Evolutionary conservation across 1,139 yeast genomes (phyloP).

Genomic region (Candida pseudocylindracea): DNA sequence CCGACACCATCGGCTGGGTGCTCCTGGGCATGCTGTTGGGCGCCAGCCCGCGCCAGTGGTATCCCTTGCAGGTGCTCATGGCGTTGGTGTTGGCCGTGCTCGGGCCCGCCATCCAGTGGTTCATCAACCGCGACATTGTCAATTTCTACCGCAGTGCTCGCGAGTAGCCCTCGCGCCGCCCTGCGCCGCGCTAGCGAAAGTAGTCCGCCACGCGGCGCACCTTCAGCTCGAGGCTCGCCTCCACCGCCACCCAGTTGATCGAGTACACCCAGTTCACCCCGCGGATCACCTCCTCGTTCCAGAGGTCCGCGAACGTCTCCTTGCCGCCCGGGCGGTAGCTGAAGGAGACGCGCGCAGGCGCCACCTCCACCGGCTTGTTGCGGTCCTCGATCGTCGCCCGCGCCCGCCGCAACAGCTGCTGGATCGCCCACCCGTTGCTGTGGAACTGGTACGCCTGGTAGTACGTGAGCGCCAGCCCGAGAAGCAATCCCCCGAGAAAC

Average conservation of each 20-base stretch:
- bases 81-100: slow-evolving; percentile 30
- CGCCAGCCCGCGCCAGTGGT: slow-evolving; percentile 38
- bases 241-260: slow-evolving; percentile 19
- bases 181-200: neutral
- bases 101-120: slow-evolving; percentile 37
- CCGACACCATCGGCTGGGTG: slow-evolving; percentile 77
- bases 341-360: slow-evolving; percentile 14
- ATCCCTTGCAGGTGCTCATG: slow-evolving; percentile 25
- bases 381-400: slow-evolving; percentile 25
- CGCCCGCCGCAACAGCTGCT: slow-evolving; percentile 24
- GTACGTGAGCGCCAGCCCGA: slow-evolving; percentile 44
- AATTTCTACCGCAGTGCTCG: slow-evolving; percentile 24
- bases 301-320: slow-evolving; percentile 57
- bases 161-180: no score
- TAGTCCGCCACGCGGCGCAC: slow-evolving; percentile 12
- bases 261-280: slow-evolving; percentile 46
- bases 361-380: slow-evolving; percentile 15
- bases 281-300: slow-evolving; percentile 58
- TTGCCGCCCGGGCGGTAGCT: slow-evolving; percentile 10
- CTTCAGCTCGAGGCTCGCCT: slow-evolving; percentile 2
- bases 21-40: slow-evolving; percentile 53
- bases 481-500: slow-evolving; percentile 37
- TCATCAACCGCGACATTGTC: slow-evolving; percentile 31
- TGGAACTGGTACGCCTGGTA: slow-evolving; percentile 38
- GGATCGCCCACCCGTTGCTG: slow-evolving; percentile 21